Base-by-base conservation (phyloP, 257 asterid species). In the Jacaranda mimosifolia region DNA sequence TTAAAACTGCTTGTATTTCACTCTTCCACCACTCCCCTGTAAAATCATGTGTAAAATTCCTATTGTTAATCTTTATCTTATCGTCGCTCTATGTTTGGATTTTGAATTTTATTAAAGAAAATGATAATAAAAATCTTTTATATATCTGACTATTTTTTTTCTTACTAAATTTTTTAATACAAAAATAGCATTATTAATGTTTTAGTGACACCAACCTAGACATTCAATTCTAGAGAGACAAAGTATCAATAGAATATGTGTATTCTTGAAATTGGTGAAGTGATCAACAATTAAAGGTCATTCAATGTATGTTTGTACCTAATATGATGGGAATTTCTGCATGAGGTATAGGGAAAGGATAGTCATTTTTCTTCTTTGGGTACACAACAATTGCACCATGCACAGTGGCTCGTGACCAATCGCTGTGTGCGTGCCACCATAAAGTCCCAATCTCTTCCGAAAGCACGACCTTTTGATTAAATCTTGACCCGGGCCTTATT, bases 361-460 rank as follows among this genome's bases (percentile, higher is more conserved):
- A 81, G 17, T 59, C 32, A 2, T 73, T 7, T 14, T 66, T 70
- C 8, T 13, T 66, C 35, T 13, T 55, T 1, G 91, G 89, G 0
- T 60, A 59, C 6, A 89, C 64, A 13, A 86, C 21, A n/a, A 86
- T 68, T 13, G 85, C 88, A 17, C 93, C 91, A 2, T 85, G 79
- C 11, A 85, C 88, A 6, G 91, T 85, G 63, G 85, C 84, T 6
- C 93, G 73, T 1, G 87, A 83, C 89, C 89, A 86, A 0, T 81
- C 87, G 45, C 84, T 85, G 6, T 89, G 93, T 3, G 91, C 93
- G 58, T 89, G 93, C 93, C 93, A 89, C 89, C 88, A 89, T 1
- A 89, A 5, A 1, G 91, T 86, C 38, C 93, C 93, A 15, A 77
- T 72, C 79, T 89, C 91, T 1, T 83, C 78, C 1, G 89, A 81